Evolutionary conservation across 169 alveolate genomes (phyloP).

Genomic region (Plasmodium berghei): DNA sequence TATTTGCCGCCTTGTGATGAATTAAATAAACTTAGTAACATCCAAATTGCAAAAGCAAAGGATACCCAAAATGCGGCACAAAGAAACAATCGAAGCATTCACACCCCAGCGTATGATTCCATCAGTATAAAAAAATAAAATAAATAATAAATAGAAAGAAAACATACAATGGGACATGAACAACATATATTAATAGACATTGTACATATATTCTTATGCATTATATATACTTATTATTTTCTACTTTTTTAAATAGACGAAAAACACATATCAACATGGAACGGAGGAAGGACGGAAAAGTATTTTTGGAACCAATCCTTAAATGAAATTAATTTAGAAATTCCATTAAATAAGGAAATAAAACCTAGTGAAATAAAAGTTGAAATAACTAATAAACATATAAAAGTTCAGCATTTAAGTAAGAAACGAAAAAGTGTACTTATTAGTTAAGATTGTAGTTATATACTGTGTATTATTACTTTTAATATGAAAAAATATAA

Average conservation of each 20-base stretch:
- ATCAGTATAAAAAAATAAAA: constrained; percentile 11
- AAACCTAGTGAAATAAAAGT: constrained; percentile 64
- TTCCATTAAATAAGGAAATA: constrained; percentile 63
- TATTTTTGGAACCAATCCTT: constrained; percentile 86
- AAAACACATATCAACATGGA: constrained; percentile 79
- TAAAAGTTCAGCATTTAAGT: constrained; percentile 47
- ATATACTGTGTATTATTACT: neutral
- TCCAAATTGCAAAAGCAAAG: constrained; percentile 16
- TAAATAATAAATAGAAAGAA: neutral
- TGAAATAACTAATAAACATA: constrained; percentile 45
- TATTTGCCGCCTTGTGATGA: constrained; percentile 60
- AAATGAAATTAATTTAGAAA: constrained; percentile 82
- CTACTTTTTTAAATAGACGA: constrained; percentile 23
- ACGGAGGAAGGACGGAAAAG: constrained; percentile 82
- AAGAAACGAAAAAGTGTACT: neutral
- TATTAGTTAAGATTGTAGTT: neutral
- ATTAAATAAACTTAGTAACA: constrained; percentile 36
- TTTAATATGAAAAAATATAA: neutral
- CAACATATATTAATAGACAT: too few species aligned
- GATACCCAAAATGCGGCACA: neutral
- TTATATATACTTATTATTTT: neutral
- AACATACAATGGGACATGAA: neutral
- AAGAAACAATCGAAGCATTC: neutral
- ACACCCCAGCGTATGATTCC: neutral
- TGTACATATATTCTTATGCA: too few species aligned